Evolutionary conservation across 2,329 filamentous ascomycete species (phyloP).

Genomic region (Dissoconium aciculare): DNA sequence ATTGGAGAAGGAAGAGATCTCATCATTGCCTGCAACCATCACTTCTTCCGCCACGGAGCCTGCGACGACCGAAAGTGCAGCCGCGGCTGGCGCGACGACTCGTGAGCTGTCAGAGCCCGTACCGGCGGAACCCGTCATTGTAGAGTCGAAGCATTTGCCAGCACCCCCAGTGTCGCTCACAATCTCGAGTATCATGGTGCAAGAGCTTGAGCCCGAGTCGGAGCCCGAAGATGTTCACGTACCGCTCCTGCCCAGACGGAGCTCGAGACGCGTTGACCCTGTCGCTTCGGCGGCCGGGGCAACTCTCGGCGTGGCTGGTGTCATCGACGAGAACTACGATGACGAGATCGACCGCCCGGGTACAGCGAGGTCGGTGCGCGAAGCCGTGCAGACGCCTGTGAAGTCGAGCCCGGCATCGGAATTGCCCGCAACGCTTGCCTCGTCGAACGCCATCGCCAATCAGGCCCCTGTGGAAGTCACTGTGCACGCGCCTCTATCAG

Average conservation of each 20-base stretch:
- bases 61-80: background rate
- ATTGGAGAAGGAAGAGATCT: too few species aligned
- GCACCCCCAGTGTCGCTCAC: constrained; percentile 6
- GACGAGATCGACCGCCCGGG: background rate
- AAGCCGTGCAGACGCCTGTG: background rate
- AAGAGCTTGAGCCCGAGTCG: constrained; percentile 11
- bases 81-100: background rate
- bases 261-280: background rate
- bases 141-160: too few species aligned
- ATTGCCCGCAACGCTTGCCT: background rate
- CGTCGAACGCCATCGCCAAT: background rate
- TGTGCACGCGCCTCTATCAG: background rate
- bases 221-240: constrained; percentile 1
- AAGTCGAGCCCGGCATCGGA: background rate
- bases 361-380: too few species aligned
- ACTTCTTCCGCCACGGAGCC: constrained; percentile 1
- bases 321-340: background rate
- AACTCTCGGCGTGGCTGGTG: background rate
- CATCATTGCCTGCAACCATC: too few species aligned
- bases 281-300: background rate
- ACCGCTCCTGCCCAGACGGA: too few species aligned
- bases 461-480: background rate
- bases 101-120: constrained; percentile 9
- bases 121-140: constrained; percentile 7
- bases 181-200: constrained; percentile 13